Percentiles rank a stretch among this genome's conserved stretches.
phyloP scores from a whole-genome alignment of 352 stramenopile genomes.

The Phytophthora foliorum region DNA sequence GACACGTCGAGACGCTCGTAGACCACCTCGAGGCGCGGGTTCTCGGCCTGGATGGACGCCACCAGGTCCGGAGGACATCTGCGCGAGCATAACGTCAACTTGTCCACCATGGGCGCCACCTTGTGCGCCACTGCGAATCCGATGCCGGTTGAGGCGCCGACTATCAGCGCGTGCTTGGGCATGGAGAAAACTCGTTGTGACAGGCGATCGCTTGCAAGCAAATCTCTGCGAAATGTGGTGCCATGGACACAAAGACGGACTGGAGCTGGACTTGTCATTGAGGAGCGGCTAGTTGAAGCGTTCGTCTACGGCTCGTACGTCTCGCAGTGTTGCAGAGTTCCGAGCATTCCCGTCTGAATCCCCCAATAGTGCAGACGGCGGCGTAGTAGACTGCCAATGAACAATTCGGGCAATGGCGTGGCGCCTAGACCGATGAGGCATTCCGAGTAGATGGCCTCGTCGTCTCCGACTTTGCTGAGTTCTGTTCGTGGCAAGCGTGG shows the following conservation, averaged over 20 bases:
- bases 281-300: conserved; percentile 9
- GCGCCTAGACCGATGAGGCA: conserved; percentile 26
- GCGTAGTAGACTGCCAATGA: conserved; percentile 25
- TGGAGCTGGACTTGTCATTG: conserved; percentile 6
- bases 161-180: conserved; percentile 40
- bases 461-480: conserved; percentile 10
- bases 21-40: conserved; percentile 31
- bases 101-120: conserved; percentile 35
- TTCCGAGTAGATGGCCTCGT: conserved; percentile 30
- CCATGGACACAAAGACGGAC: conserved; percentile 1
- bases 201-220: conserved; percentile 28
- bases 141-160: conserved; percentile 40
- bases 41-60: conserved; percentile 26
- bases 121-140: conserved; percentile 33
- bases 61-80: conserved; percentile 30
- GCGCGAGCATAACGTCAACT: conserved; percentile 40
- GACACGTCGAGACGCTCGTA: conserved; percentile 43
- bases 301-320: conserved; percentile 29
- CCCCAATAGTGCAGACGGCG: conserved; percentile 30
- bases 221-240: conserved; percentile 45
- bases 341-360: conserved; percentile 16
- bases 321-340: conserved; percentile 23
- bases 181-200: conserved; percentile 27
- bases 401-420: conserved; percentile 19
- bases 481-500: conserved; percentile 24